Evolutionary conservation across 768 basidiomycete species (phyloP).

Genomic region (Myochromella boudieri): DNA sequence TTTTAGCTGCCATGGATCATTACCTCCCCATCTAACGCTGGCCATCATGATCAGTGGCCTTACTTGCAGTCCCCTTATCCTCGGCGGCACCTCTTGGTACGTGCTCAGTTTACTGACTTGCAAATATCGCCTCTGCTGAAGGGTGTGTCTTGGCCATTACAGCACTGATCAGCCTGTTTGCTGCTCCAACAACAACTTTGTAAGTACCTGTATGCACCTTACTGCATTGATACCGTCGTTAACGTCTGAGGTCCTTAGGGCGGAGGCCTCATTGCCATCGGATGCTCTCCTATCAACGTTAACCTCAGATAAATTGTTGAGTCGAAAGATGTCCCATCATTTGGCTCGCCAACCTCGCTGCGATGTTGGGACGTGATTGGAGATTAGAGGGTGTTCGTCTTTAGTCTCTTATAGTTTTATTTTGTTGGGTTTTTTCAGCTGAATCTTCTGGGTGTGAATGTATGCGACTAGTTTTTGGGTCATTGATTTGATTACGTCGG

Average conservation of each 20-base stretch:
- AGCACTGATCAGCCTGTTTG: conserved; percentile 32
- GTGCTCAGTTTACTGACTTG: no score
- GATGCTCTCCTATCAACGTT: conserved; percentile 36
- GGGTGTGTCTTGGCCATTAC: no score
- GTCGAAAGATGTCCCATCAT: no score
- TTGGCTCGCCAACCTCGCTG: no score
- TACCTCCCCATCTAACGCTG: neutral
- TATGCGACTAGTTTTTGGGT: no score
- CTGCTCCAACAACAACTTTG: conserved; percentile 36
- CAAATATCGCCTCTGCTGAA: no score
- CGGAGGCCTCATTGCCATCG: conserved; percentile 33
- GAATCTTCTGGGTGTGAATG: no score
- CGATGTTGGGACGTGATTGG: no score
- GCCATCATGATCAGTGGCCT: conserved; percentile 23
- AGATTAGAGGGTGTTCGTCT: neutral
- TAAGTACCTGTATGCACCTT: conserved; percentile 19
- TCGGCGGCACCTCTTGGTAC: conserved; percentile 27
- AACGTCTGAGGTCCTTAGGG: no score
- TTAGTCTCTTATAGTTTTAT: neutral
- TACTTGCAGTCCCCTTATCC: conserved; percentile 29
- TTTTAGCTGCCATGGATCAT: neutral
- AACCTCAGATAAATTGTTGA: conserved; percentile 30
- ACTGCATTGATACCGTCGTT: no score
- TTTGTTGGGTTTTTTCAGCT: neutral
- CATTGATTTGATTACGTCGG: no score